These are phyloP conservation scores for Cocos nucifera DNA, from an alignment of 176 grass and related monocot species.

Conservation along the genomic window DNA sequence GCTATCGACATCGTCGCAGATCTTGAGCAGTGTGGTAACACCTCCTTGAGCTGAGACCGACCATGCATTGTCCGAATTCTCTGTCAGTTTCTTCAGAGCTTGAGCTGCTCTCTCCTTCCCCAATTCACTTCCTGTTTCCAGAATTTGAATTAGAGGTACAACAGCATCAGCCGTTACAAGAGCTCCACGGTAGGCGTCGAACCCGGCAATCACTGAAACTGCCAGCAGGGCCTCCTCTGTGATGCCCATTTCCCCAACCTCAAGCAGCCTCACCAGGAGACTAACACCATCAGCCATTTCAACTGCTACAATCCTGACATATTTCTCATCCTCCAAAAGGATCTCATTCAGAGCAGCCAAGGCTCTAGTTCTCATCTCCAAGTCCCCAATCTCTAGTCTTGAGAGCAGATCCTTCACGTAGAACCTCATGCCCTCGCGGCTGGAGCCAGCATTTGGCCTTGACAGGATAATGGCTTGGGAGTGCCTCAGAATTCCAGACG, in stretches of 20 bases:
- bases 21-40: constrained; percentile 49
- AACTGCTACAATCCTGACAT: constrained; percentile 32
- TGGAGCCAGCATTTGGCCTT: constrained; percentile 34
- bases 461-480: constrained; percentile 51
- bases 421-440: constrained; percentile 72
- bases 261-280: constrained; percentile 51
- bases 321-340: constrained; percentile 56
- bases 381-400: constrained; percentile 40
- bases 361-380: constrained; percentile 45
- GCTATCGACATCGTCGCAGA: constrained; percentile 29
- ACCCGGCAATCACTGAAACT: constrained; percentile 37
- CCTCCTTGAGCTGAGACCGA: constrained; percentile 85
- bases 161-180: constrained; percentile 50
- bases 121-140: constrained; percentile 24
- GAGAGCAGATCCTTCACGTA: constrained; percentile 73
- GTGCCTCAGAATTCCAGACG: constrained; percentile 39
- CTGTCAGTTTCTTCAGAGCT: constrained; percentile 61
- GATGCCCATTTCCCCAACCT: constrained; percentile 31
- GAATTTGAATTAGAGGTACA: constrained; percentile 39
- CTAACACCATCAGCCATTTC: constrained; percentile 47
- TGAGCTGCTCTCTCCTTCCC: constrained; percentile 45
- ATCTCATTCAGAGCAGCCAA: constrained; percentile 37
- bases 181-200: constrained; percentile 38
- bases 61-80: constrained; percentile 88
- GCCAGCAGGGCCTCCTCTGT: constrained; percentile 46